These are phyloP conservation scores for Yamadazyma aaseri DNA, from an alignment of 1,139 yeast species.

Conservation along the genomic window DNA sequence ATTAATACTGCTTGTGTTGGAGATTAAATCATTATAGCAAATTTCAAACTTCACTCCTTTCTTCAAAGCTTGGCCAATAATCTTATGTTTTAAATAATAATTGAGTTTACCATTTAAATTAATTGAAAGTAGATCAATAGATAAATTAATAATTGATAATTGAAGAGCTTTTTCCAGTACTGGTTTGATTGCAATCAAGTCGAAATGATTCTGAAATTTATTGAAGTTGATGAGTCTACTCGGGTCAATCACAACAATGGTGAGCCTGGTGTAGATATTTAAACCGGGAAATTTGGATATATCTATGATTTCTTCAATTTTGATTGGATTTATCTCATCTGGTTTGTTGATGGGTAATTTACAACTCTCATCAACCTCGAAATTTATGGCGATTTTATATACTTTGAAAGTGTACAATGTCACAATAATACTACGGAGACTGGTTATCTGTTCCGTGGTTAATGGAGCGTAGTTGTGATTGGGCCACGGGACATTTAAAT, in stretches of 20 bases:
- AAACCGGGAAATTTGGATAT: slow-evolving; percentile 28
- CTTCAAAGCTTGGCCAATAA: slow-evolving; percentile 77
- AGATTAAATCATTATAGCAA: slow-evolving; percentile 57
- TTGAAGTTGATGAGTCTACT: slow-evolving; percentile 72
- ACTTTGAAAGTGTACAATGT: slow-evolving; percentile 67
- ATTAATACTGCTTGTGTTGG: slow-evolving; percentile 25
- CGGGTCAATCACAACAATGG: slow-evolving; percentile 74
- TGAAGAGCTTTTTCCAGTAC: slow-evolving; percentile 75
- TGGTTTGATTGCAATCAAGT: slow-evolving; percentile 81
- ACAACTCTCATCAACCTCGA: slow-evolving; percentile 53
- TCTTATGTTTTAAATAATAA: slow-evolving; percentile 77
- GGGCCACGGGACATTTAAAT: slow-evolving; percentile 86
- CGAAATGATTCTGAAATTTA: slow-evolving; percentile 63
- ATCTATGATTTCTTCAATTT: slow-evolving; percentile 22
- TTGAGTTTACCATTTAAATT: slow-evolving; percentile 68
- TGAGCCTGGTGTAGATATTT: slow-evolving; percentile 67
- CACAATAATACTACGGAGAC: slow-evolving; percentile 49
- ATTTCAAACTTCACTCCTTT: slow-evolving; percentile 84
- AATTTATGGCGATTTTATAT: slow-evolving; percentile 72
- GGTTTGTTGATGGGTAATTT: slow-evolving; percentile 51
- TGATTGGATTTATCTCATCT: slow-evolving; percentile 37
- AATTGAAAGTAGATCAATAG: slow-evolving; percentile 76
- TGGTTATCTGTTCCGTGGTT: slow-evolving; percentile 37
- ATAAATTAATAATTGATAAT: slow-evolving; percentile 68
- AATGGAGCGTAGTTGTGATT: slow-evolving; percentile 46